Conservation (phyloP, 164 flowering plant species). For the Brasenia schreberi region DNA sequence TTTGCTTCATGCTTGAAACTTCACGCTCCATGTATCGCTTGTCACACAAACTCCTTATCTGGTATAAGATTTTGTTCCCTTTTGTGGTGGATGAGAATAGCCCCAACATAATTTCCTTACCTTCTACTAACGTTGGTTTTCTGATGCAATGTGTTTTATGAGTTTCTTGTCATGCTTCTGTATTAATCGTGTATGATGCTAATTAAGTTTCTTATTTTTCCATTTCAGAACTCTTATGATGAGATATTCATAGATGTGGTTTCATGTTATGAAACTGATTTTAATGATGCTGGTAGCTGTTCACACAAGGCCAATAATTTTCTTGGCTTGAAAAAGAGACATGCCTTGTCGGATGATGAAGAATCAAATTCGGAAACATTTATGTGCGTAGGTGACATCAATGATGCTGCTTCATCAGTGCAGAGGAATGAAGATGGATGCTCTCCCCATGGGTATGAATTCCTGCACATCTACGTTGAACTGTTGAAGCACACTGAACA, state of each 20-base stretch:
- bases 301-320: constrained; percentile 1
- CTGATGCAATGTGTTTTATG: too few species aligned
- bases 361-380: constrained; percentile 2
- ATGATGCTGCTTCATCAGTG: constrained; percentile 6
- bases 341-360: constrained; percentile 6
- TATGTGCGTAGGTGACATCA: constrained; percentile 6
- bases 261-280: neutral
- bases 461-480: neutral
- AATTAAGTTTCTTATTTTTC: too few species aligned
- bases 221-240: neutral
- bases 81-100: too few species aligned
- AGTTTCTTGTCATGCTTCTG: too few species aligned
- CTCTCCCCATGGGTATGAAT: constrained; percentile 11
- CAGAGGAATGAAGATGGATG: constrained; percentile 1
- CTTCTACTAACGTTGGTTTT: too few species aligned
- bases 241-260: neutral
- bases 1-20: too few species aligned
- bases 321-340: constrained; percentile 18
- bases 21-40: too few species aligned
- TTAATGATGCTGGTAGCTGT: neutral
- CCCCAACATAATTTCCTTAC: too few species aligned
- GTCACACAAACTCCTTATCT: too few species aligned
- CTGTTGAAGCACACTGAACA: neutral
- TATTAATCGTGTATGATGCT: too few species aligned
- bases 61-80: too few species aligned